These are phyloP conservation scores for Barnettozyma populi DNA, from an alignment of 805 yeast genomes.

Conservation along the genomic window DNA sequence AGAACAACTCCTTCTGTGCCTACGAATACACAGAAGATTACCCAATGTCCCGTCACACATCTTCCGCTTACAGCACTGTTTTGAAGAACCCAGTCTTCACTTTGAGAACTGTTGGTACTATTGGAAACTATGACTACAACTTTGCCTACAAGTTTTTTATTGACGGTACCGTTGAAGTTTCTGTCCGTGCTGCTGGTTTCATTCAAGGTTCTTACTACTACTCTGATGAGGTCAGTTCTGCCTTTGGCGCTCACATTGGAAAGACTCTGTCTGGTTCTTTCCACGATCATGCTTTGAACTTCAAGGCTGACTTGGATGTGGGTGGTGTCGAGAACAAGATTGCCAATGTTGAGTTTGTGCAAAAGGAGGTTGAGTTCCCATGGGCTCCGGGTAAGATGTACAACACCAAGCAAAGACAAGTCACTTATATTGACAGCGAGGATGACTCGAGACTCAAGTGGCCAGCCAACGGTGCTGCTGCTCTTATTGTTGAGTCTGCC, in stretches of 20 bases:
- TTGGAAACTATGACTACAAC: constrained; percentile 25
- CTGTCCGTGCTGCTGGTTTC: constrained; percentile 27
- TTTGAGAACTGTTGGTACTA: constrained; percentile 22
- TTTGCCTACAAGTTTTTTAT: constrained; percentile 21
- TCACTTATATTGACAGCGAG: constrained; percentile 18
- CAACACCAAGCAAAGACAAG: constrained; percentile 16
- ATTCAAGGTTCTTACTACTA: constrained; percentile 27
- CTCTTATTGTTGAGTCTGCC: constrained; percentile 24
- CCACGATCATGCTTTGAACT: constrained; percentile 26
- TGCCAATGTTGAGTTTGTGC: constrained; percentile 12
- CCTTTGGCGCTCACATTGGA: constrained; percentile 22
- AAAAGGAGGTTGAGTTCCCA: constrained; percentile 20
- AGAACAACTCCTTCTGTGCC: constrained; percentile 26
- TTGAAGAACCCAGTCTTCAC: constrained; percentile 23
- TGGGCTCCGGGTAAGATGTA: constrained; percentile 23
- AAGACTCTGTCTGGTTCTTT: constrained; percentile 26
- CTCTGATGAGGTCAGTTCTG: constrained; percentile 14
- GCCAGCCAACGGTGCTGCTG: constrained; percentile 23
- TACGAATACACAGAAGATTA: constrained; percentile 22
- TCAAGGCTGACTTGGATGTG: constrained; percentile 26
- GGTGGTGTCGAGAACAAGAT: constrained; percentile 24
- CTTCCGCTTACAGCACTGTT: constrained; percentile 16
- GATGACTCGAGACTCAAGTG: constrained; percentile 12
- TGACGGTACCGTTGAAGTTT: constrained; percentile 26
- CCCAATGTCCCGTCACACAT: constrained; percentile 22